Evolutionary conservation across 305 asterid species (phyloP).

Genomic region (Nicotiana rustica): DNA sequence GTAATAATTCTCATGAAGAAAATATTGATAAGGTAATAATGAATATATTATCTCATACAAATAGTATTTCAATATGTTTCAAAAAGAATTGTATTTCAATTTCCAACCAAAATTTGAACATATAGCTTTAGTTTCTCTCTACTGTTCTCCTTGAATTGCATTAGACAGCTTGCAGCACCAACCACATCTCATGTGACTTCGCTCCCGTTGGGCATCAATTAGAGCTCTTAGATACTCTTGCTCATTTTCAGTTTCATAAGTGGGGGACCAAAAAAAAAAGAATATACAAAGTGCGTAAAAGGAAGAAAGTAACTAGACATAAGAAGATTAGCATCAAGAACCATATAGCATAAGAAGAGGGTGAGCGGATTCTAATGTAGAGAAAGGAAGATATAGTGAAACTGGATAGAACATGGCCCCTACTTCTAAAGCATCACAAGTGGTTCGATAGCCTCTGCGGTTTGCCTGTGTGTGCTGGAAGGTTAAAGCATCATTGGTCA

Average conservation of each 20-base stretch:
- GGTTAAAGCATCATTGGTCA: no score
- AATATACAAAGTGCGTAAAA: background rate
- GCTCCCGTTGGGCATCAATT: background rate
- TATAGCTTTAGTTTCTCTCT: conserved; percentile 16
- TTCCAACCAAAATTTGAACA: background rate
- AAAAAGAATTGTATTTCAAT: conserved; percentile 14
- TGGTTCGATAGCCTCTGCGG: background rate
- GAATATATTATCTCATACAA: background rate
- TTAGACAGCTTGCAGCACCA: conserved; percentile 1
- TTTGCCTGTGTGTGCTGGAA: background rate
- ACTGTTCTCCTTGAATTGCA: background rate
- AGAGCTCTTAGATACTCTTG: conserved; percentile 25
- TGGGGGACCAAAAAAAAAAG: background rate
- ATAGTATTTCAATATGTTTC: background rate
- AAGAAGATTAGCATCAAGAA: background rate
- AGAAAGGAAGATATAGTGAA: conserved; percentile 19
- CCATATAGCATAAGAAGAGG: background rate
- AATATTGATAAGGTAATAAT: conserved; percentile 14
- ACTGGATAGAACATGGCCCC: background rate
- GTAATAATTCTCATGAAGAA: background rate
- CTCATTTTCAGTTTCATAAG: conserved; percentile 20
- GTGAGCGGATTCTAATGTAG: background rate
- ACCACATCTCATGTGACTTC: background rate
- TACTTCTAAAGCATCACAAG: background rate
- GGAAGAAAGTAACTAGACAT: background rate